Evolutionary conservation across 2,329 filamentous ascomycete genomes (phyloP), one percentile per base, ranked within the genome.

Genomic region (Penicillium sp.): DNA sequence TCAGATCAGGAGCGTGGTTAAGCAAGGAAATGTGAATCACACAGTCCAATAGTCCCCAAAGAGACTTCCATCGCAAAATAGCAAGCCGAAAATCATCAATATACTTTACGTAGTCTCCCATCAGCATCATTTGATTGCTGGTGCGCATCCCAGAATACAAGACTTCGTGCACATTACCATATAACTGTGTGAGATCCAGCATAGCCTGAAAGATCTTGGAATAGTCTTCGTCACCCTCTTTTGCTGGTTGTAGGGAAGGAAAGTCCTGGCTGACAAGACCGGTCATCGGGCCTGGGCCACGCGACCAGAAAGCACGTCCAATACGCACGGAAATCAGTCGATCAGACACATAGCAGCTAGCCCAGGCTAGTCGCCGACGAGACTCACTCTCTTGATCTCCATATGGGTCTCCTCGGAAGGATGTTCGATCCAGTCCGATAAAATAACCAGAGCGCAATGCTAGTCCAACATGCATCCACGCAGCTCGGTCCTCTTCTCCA

Each of bases 381-480:
- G 80, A 79, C 60, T 83, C 80, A 18, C 78, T 74, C 25, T 78
- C 76, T 7, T 82, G 78, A 48, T 81, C 81, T n/a, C 76, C 76
- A 9, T 79, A 78, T 38, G 78, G 75, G 32, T 83, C 79, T 28
- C 81, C 78, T 38, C 81, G 76, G 57, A 88, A 83, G 0, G 83
- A 82, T 18, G 84, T 87, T 51, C 82, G 77, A 62, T 89, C 86
- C 15, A 89, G 73, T 1, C 82, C 81, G 13, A 88, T 79, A 44
- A 86, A 86, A 63, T 88, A 88, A 0, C 81, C 85, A 2, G 87
- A 79, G 6, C 86, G 78, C 6, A 89, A 70, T 3, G 86, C 86
- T 18, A 85, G 78, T 1, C 86, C 86, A 5, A 88, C 83, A 58
- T 88, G 82, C 84, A 88, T 88, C 86, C 86, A 89, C 0, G 84